Percentiles rank a stretch among this genome's conserved stretches.
These are phyloP conservation scores for Williopsis jadinii DNA, from an alignment of 1,139 yeast species.

Conservation along the genomic window DNA sequence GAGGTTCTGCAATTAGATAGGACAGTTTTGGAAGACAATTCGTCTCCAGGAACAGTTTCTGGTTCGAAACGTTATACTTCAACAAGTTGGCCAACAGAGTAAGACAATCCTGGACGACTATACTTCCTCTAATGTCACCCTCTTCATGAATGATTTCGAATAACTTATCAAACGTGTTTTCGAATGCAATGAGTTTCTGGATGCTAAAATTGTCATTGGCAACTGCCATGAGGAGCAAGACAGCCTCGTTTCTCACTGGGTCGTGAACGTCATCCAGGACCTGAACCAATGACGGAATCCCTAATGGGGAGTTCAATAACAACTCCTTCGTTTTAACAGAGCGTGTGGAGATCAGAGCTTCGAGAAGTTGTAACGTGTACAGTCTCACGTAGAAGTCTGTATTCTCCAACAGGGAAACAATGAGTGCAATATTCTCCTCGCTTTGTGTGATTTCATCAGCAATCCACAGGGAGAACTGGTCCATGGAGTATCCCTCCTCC, in stretches of 20 bases:
- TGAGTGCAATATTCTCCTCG: constrained; percentile 47
- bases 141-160: constrained; percentile 76
- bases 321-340: constrained; percentile 69
- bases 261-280: constrained; percentile 70
- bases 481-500: constrained; percentile 42
- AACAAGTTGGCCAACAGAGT: constrained; percentile 66
- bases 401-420: constrained; percentile 51
- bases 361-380: constrained; percentile 78
- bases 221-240: constrained; percentile 73
- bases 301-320: constrained; percentile 67
- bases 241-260: constrained; percentile 86
- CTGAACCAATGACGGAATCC: constrained; percentile 67
- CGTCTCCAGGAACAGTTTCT: constrained; percentile 80
- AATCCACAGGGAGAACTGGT: constrained; percentile 90
- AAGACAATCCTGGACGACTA: constrained; percentile 84
- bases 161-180: constrained; percentile 78
- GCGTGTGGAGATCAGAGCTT: constrained; percentile 76
- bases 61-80: constrained; percentile 84
- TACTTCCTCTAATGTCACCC: constrained; percentile 88
- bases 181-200: constrained; percentile 91
- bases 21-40: constrained; percentile 66
- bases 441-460: constrained; percentile 88
- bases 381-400: constrained; percentile 70
- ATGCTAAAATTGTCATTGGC: constrained; percentile 80
- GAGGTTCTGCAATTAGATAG: constrained; percentile 54